Percentiles rank a stretch among this genome's conserved stretches.
Evolutionary conservation across 106 monocot species (phyloP).

Genomic region (Phalaenopsis equestris): DNA sequence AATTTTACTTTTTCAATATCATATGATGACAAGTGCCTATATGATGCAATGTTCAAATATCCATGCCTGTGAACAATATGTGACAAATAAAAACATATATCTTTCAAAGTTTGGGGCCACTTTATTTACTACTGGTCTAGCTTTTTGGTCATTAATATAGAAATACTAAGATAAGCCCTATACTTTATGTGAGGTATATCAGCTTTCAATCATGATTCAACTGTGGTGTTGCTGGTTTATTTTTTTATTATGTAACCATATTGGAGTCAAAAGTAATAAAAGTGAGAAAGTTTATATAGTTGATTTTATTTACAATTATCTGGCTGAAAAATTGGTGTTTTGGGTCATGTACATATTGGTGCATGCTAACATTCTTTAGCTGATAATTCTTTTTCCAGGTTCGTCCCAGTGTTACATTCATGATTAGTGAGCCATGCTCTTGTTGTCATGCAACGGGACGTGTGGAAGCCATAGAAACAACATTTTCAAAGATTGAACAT

Average conservation of each 20-base stretch:
- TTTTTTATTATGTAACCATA: neutral
- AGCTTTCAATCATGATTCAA: neutral
- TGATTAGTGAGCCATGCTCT: conserved; percentile 85
- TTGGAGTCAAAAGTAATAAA: neutral
- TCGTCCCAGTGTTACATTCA: conserved; percentile 86
- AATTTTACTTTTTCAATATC: no score
- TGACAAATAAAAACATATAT: no score
- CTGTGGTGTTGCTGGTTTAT: neutral
- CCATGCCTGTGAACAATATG: no score
- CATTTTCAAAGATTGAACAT: conserved; percentile 95
- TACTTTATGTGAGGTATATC: neutral
- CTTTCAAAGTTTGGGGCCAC: no score
- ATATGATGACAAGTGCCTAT: no score
- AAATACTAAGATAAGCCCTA: neutral
- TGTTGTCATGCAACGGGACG: conserved; percentile 95
- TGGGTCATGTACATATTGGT: neutral
- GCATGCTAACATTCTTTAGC: neutral
- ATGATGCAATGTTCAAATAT: no score
- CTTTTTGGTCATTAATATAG: no score
- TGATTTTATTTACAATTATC: neutral
- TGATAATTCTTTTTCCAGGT: conserved; percentile 40
- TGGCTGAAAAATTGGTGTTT: neutral
- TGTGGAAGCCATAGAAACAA: conserved; percentile 86
- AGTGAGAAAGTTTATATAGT: neutral
- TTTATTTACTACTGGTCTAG: no score